Base-by-base conservation (phyloP, 257 asterid species). In the Craterostigma plantagineum region DNA sequence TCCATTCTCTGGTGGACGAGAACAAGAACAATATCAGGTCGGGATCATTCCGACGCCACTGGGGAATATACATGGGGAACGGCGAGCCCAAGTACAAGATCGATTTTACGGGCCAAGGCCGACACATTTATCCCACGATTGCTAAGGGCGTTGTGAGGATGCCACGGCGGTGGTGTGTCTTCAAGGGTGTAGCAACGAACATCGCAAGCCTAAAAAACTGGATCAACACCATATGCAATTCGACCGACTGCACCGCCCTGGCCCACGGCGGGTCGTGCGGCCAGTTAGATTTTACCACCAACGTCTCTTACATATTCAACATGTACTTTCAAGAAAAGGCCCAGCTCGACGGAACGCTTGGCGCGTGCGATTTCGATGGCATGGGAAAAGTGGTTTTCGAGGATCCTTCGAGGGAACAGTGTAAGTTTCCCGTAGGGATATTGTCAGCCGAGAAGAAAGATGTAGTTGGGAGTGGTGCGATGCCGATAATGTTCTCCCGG, bases 21-120 rank as follows among this genome's bases (percentile, higher is more conserved):
- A 69, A 66, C 34, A 1, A 9, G 39, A 33, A 9, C 10, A 35
- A 45, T 3, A 8, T 50, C 18, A 11, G 14, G 0, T 38, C 42
- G 0, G 67, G 69, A 4, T 3, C 46, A 1, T 67, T 62, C 34
- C 68, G 62, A 35, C 63, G 78, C 0, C 86, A 75, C 34, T 75
- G 82, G 79, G 92, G 80, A 4, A 52, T 79, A 12, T 79, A 68
- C 51, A 15, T 37, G 13, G 51, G 63, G 14, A 64, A 64, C 34
- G 92, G 80, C 3, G 54, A 60, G n/a, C 79, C 92, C 0, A 79
- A 79, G 34, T 75, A 42, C 63, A 57, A 60, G 34, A 37, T 75
- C 9, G 92, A 75, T 35, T 57, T 79, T 15, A 34, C 52, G 0
- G 78, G 85, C 7, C 30, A 57, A 11, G 77, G 68, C 1, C 38